Evolutionary conservation across 768 basidiomycete genomes (phyloP).

Genomic region (Pilatotrama ljubarskyi): DNA sequence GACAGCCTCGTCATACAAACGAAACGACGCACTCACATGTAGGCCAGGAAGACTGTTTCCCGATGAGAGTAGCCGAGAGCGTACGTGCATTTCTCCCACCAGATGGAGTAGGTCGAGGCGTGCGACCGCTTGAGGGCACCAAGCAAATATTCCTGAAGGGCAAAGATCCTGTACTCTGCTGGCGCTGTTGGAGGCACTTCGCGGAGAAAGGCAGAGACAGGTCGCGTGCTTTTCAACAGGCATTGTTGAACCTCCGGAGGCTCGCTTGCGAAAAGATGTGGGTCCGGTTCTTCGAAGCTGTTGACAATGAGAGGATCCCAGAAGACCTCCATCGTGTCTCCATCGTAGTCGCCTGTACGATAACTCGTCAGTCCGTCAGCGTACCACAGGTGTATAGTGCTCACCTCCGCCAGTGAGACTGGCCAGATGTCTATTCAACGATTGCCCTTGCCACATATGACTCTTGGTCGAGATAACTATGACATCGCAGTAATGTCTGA

Average conservation of each 20-base stretch:
- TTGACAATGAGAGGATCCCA: slow-evolving; percentile 59
- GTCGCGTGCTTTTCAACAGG: slow-evolving; percentile 46
- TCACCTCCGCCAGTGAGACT: slow-evolving; percentile 66
- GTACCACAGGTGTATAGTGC: slow-evolving; percentile 5
- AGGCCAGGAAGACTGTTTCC: slow-evolving; percentile 54
- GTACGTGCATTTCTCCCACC: slow-evolving; percentile 59
- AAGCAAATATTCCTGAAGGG: slow-evolving; percentile 52
- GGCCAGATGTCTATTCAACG: slow-evolving; percentile 45
- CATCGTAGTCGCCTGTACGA: slow-evolving; percentile 69
- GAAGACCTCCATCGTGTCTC: slow-evolving; percentile 58
- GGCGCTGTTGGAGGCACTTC: slow-evolving; percentile 27
- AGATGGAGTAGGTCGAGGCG: slow-evolving; percentile 53
- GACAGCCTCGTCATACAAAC: neutral
- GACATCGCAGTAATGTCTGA: slow-evolving; percentile 54
- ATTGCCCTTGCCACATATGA: slow-evolving; percentile 19
- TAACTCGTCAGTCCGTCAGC: neutral
- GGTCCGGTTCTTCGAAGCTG: slow-evolving; percentile 53
- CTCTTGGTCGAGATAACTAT: slow-evolving; percentile 44
- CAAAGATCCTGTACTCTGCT: slow-evolving; percentile 31
- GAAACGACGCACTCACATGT: slow-evolving; percentile 42
- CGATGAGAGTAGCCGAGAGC: slow-evolving; percentile 49
- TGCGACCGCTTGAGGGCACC: slow-evolving; percentile 44
- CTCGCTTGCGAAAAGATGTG: slow-evolving; percentile 45
- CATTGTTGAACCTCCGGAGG: slow-evolving; percentile 43
- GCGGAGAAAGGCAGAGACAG: slow-evolving; percentile 44